These are phyloP conservation scores for Lagerstroemia speciosa DNA, from an alignment of 345 rosid genomes.

Conservation along the genomic window DNA sequence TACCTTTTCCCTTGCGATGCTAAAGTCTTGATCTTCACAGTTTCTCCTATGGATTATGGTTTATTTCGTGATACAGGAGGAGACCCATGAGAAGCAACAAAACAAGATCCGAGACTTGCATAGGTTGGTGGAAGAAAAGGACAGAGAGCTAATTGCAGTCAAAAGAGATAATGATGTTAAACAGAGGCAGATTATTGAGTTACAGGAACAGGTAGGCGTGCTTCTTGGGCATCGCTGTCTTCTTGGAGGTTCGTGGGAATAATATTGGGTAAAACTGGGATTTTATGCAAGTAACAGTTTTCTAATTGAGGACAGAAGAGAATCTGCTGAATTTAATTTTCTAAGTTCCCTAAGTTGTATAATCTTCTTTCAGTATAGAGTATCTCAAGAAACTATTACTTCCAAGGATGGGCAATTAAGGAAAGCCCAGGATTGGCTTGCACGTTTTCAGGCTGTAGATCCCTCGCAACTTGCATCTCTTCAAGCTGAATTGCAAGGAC, in stretches of 20 bases:
- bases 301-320: not conserved
- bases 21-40: not conserved
- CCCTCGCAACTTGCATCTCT: slow-evolving; percentile 70
- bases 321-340: not conserved
- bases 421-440: slow-evolving; percentile 69
- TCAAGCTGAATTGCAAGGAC: slow-evolving; percentile 76
- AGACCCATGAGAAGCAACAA: slow-evolving; percentile 58
- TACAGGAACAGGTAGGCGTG: slow-evolving; percentile 81
- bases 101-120: slow-evolving; percentile 51
- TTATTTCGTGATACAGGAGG: slow-evolving; percentile 47
- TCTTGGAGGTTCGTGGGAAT: not conserved
- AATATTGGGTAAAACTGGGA: not conserved
- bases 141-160: slow-evolving; percentile 73
- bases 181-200: slow-evolving; percentile 70
- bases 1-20: not conserved
- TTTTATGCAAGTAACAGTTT: not conserved
- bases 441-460: slow-evolving; percentile 85
- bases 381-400: slow-evolving; percentile 71
- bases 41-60: not conserved
- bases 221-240: not conserved
- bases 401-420: slow-evolving; percentile 85
- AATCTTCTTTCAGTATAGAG: slow-evolving; percentile 61
- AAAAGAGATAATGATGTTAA: slow-evolving; percentile 84
- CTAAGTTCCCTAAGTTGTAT: not conserved
- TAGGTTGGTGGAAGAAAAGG: slow-evolving; percentile 79